Base-by-base conservation (phyloP, 345 rosid species). In the Camelina neglecta region DNA sequence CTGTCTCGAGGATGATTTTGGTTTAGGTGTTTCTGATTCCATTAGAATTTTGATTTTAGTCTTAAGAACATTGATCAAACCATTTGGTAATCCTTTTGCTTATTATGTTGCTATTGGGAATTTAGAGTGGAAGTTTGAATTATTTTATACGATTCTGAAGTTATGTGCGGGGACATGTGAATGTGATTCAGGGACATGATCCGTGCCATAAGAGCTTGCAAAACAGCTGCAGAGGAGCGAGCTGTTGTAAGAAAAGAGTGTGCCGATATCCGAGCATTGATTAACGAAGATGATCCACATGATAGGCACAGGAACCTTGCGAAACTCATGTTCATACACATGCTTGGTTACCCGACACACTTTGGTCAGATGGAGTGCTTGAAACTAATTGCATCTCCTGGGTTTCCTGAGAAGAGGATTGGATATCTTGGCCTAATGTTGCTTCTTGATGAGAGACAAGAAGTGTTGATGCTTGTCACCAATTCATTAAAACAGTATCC, bases 401-500 rank as follows among this genome's bases (percentile, higher is more conserved):
- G 95, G 41, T 96, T 96, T 84, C 98, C 99, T 2, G 99, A 93
- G 87, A 96, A 96, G 85, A 89, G 99, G 80, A 96, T 96, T 57
- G 99, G 99, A 11, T 96, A 96, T 80, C 98, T 96, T 66, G 98
- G 97, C 53, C 86, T 96, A 23, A 96, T 96, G 99, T 81, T 96
- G 84, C 93, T 96, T 82, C 99, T 95, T 71, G 99, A 95, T 76
- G 99, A 95, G 84, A 90, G 99, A 83, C 99, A 95, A 80, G 99
- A 95, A 87, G 99, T 95, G 70, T 80, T 95, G 53, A 95, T 95
- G 99, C 80, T 95, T 82, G 99, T 95, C 85, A 95, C 99, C 11
- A 95, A 95, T 86, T 96, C 99, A 16, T 83, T 96, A 71, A 93
- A 96, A 81, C 99, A 96, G 99, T 96, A 96, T 96, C 99, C 98